Base-by-base conservation (phyloP, 2,329 filamentous ascomycete genomes). In the Botryotinia convoluta region DNA sequence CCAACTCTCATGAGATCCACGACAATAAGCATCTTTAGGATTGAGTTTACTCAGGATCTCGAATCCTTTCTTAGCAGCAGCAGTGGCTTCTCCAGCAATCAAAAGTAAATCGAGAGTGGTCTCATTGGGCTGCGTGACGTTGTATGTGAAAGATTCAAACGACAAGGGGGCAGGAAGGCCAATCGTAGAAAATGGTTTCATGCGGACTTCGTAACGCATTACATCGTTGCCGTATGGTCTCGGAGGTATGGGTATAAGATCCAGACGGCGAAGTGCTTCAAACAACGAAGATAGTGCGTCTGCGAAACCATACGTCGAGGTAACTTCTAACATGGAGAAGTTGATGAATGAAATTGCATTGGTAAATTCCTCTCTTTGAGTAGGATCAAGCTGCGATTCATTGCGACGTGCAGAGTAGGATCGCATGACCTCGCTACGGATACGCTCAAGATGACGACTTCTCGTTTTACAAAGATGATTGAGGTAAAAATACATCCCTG, bases 401-500 rank as follows among this genome's bases (percentile, higher is more conserved):
- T 74, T 74, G 7, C 76, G 73, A 45, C 73, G 68, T 14, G 57
- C 69, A 22, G 75, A 72, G 44, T 77, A 77, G 14, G 57, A 74
- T 63, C 77, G 73, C 29, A 86, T 81, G 10, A 90, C 86, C 77
- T 93, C 93, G 2, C 87, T 85, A 77, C 91, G 89, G 77, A 96
- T 93, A 71, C 92, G 88, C 77, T 94, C 91, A 37, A 92, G 84
- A 78, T 98, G 89, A 5, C 76, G 77, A 69, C 71, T 75, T 26
- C 92, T 86, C 72, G 91, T 89, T 80, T 90, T 88, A 79, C 92
- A 85, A 74, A 97, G 84, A 83, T 93, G 89, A 77, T 93, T 89
- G 75, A 97, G 84, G 81, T 97, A 94, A 90, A 92, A 96, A 82
- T 98, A 98, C 92, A 98, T 97, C 37, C 90, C 90, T 0, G 90